A percentile compares a stretch with the other conserved stretches of the same genome.
Conservation (phyloP, 441 rosid genomes). For the Croton setiger region DNA sequence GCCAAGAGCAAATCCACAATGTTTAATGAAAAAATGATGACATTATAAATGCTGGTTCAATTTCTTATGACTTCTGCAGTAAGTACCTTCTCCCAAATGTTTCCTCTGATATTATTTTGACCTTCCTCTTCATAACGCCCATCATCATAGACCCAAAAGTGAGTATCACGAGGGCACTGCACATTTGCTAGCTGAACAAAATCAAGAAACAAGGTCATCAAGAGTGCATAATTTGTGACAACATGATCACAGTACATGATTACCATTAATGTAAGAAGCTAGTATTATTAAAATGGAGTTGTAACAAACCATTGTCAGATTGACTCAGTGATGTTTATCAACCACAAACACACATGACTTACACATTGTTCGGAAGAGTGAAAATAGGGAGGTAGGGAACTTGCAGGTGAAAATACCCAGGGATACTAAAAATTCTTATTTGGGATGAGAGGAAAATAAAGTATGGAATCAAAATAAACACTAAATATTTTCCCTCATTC, state of each 20-base stretch:
- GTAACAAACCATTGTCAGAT: neutral
- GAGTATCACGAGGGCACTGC: conserved; percentile 97
- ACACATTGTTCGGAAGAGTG: neutral
- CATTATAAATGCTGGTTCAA: conserved; percentile 3
- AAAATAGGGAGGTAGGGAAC: too few species aligned
- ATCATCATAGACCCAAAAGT: conserved; percentile 98
- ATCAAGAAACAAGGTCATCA: conserved; percentile 16
- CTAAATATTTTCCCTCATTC: too few species aligned
- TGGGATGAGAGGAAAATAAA: too few species aligned
- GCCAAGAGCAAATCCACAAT: conserved; percentile 32
- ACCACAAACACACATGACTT: neutral
- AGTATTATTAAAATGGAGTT: neutral
- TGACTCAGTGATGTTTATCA: neutral
- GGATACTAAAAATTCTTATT: too few species aligned
- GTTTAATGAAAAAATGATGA: conserved; percentile 20
- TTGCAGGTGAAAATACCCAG: too few species aligned
- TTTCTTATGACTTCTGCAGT: conserved; percentile 10
- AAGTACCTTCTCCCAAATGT: conserved; percentile 97
- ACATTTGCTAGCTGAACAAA: conserved; percentile 79
- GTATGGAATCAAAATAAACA: too few species aligned
- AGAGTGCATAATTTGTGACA: neutral
- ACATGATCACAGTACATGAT: neutral
- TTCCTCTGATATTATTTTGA: conserved; percentile 95
- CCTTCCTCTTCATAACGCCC: conserved; percentile 99
- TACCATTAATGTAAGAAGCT: neutral